A percentile compares a stretch with the other conserved stretches of the same genome.
Conservation (phyloP, 768 basidiomycete species). For the Termitomyces sp. region DNA sequence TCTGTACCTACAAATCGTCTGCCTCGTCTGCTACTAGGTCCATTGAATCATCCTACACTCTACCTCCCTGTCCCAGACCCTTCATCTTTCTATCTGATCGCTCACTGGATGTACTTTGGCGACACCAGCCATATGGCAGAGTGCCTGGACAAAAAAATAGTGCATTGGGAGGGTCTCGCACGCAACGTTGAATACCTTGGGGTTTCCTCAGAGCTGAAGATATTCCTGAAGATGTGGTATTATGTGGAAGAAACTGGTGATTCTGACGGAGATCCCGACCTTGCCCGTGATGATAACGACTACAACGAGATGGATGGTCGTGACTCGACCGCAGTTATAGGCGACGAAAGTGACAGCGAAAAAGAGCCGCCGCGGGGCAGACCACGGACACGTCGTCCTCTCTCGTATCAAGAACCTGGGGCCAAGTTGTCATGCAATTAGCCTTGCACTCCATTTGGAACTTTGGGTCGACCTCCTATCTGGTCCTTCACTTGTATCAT, state of each 20-base stretch:
- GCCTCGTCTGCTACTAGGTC: constrained; percentile 66
- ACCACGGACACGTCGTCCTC: constrained; percentile 31
- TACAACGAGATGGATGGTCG: constrained; percentile 14
- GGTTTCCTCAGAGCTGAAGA: constrained; percentile 68
- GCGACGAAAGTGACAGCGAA: constrained; percentile 23
- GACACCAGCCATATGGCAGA: constrained; percentile 58
- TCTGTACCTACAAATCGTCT: constrained; percentile 45
- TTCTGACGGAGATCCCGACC: background rate
- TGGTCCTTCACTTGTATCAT: constrained; percentile 13
- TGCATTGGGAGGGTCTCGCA: constrained; percentile 84
- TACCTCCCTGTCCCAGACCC: constrained; percentile 75
- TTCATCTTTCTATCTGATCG: constrained; percentile 61
- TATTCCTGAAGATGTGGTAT: constrained; percentile 75
- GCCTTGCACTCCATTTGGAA: background rate
- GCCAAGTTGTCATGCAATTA: constrained; percentile 16
- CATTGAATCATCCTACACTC: constrained; percentile 60
- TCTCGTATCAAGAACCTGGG: constrained; percentile 28
- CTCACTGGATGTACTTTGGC: constrained; percentile 85
- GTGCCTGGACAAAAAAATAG: constrained; percentile 54
- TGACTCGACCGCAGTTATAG: constrained; percentile 9
- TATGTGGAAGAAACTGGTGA: constrained; percentile 17
- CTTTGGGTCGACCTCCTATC: background rate
- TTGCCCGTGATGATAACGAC: background rate
- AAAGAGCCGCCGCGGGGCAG: constrained; percentile 36
- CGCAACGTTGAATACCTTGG: constrained; percentile 88